Evolutionary conservation across 192 early-diverging fungal species (phyloP), one percentile per base, ranked within the genome.

Genomic region (Coemansia sp.): DNA sequence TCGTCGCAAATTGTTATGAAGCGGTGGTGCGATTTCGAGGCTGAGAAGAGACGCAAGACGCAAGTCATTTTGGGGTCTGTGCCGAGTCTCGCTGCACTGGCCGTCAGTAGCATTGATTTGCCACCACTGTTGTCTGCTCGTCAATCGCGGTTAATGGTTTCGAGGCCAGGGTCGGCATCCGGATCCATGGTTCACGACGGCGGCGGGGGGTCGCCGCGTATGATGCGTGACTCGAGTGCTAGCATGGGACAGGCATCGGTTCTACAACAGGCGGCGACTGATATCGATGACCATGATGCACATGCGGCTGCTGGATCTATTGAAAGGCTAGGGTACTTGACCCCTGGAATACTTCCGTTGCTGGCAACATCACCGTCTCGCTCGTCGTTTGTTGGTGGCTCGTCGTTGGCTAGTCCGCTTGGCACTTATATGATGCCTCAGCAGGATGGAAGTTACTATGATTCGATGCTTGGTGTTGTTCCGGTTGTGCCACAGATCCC

Each of bases 1-100:
- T 86, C 84, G 20, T 87, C 83, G 24, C 82, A 86, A 67, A 89
- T 94, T 38, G 82, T 89, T 45, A 92, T 92, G 90, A 91, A 90
- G 73, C 84, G 84, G 22, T 94, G 91, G 91, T 85, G 84, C 62
- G 91, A 94, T 68, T 94, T 85, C 62, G 84, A 85, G 69, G 84
- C 84, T 35, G 79, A 85, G 59, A 85, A 85, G 53, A 66, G 78
- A 15, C 72, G 79, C 58, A 80, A 80, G 73, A 85, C 84, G 3
- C 71, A 83, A 67, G 63, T 73, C 6, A 82, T 82, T 19, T 62
- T 82, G 42, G 74, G 74, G 1, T 74, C 74, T 0, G 74, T 74
- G 15, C 74, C 74, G 17, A 68, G 65, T 17, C 67, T 82, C 2
- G 71, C 74, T 7, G 70, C 70, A 6, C 64, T 82, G 6, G 79